Evolutionary conservation across 495 filamentous ascomycete species (phyloP), one percentile per base, ranked within the genome.

Genomic region (Talaromyces trachyspermus): DNA sequence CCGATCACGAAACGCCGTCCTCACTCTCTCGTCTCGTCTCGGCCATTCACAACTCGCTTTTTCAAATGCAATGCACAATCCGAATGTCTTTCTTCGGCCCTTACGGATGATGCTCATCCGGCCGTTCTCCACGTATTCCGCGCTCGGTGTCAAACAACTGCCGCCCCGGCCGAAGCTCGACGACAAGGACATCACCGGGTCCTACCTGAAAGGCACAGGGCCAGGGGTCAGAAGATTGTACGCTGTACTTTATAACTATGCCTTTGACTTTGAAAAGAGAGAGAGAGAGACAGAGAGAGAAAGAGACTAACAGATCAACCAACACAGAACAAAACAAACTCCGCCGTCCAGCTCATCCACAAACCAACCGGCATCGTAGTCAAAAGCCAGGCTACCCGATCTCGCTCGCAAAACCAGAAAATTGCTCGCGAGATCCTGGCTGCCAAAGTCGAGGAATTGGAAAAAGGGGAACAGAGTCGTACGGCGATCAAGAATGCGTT

Each of bases 171-270:
- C 84, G 14, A 80, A 79, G 53, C 71, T 95, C 51, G 68, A 79
- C 10, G 90, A 95, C 53, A 69, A 72, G 23, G 88, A 95, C 41
- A 77, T 97, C 49, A 78, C 79, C 27, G 84, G 95, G 54, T 75
- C 76, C 36, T 98, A 92, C 68, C 76, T 98, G 20, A 95, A 89
- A 60, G 92, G 92, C 57, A 86, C 79, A 56, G 92, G 92, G 9
- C 92, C 92, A 1, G 92, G 92, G 92, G 92, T 0, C 92, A 98
- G 64, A 97, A 97, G 64, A 97, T 96, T 65, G 60, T 76, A 54
- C 10, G 62, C 19, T n/a, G 17, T 11, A 1, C 27, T 27, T 22
- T 24, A 24, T 24, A 35, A 2, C 5, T 36, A 8, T 14, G 7
- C 23, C 22, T 47, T 18, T n/a, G 9, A 24, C 14, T 22, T 17